A percentile compares a stretch with the other conserved stretches of the same genome.
Evolutionary conservation across 257 asterid species (phyloP).

Genomic region (Perilla frutescens): DNA sequence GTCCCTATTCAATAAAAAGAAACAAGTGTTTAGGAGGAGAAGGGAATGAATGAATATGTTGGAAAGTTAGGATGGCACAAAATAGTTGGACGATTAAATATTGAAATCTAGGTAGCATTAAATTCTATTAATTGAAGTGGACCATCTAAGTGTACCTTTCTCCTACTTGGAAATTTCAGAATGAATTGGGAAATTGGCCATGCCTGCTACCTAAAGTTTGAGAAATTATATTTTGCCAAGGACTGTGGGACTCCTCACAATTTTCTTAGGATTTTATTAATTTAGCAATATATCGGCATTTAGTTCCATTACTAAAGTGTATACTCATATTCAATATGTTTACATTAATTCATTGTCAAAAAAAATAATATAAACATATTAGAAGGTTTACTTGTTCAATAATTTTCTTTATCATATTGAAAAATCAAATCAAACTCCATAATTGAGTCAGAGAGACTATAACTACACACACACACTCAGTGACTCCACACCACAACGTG

Average conservation of each 20-base stretch:
- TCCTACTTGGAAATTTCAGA: conserved; percentile 22
- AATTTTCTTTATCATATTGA: no score
- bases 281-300: no score
- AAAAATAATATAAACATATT: no score
- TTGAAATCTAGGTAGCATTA: conserved; percentile 42
- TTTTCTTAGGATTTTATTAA: neutral
- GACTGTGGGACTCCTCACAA: neutral
- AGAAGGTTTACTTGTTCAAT: no score
- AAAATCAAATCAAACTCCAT: no score
- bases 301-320: no score
- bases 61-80: conserved; percentile 22
- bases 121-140: conserved; percentile 40
- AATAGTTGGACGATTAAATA: conserved; percentile 32
- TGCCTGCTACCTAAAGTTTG: conserved; percentile 16
- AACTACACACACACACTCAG: no score
- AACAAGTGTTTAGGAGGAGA: neutral
- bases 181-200: neutral
- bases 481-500: no score
- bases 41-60: neutral
- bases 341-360: no score
- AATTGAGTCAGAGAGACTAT: no score
- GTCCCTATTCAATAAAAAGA: conserved; percentile 34
- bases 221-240: neutral
- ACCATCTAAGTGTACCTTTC: conserved; percentile 4
- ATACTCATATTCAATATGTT: no score